phyloP scores from a whole-genome alignment of 768 basidiomycete genomes.

The Mycena kentingensis region DNA sequence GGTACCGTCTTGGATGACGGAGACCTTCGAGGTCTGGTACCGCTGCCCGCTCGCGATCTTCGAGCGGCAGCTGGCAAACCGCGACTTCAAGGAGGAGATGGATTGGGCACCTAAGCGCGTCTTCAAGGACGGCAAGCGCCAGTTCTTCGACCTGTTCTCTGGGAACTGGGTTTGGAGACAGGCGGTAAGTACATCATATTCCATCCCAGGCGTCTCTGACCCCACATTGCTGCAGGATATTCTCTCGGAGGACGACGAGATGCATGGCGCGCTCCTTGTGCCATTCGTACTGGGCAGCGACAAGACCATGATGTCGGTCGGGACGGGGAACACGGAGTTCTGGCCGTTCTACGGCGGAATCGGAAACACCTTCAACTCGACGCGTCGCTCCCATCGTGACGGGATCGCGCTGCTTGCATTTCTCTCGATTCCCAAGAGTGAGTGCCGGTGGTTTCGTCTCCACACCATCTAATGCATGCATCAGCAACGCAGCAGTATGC shows the following conservation, averaged over 20 bases:
- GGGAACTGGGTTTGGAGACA: conserved; percentile 32
- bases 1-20: conserved; percentile 30
- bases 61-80: conserved; percentile 23
- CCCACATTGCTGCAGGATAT: conserved; percentile 22
- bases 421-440: conserved; percentile 21
- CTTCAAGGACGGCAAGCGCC: conserved; percentile 11
- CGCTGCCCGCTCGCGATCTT: conserved; percentile 19
- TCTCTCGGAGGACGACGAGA: conserved; percentile 21
- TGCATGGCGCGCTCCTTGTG: conserved; percentile 17
- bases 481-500: conserved; percentile 15
- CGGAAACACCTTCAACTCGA: conserved; percentile 17
- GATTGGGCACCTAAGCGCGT: conserved; percentile 25
- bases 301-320: conserved; percentile 23
- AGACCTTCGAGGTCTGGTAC: conserved; percentile 27
- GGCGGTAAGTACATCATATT: conserved; percentile 30
- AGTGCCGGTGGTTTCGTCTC: not conserved
- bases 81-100: conserved; percentile 23
- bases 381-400: conserved; percentile 13
- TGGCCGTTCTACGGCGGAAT: conserved; percentile 23
- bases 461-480: not conserved
- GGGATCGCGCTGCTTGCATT: conserved; percentile 3
- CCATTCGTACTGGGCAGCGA: conserved; percentile 22
- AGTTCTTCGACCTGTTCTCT: conserved; percentile 25
- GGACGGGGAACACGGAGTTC: conserved; percentile 23
- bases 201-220: not conserved